Evolutionary conservation across 2,329 filamentous ascomycete species (phyloP).

Genomic region (Mollisiaceae sp.): DNA sequence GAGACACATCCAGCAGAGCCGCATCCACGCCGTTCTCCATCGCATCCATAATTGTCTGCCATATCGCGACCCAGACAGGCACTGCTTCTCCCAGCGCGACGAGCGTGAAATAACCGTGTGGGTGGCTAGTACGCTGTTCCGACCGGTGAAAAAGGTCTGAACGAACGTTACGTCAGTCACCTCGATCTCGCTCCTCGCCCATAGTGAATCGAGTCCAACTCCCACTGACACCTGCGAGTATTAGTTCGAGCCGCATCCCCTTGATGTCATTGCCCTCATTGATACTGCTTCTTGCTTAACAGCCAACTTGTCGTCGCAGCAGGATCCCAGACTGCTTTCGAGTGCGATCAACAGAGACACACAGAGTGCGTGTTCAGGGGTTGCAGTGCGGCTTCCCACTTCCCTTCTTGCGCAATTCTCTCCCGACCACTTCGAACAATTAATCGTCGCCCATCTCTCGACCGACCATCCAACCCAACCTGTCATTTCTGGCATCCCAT

Average conservation of each 20-base stretch:
- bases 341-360: neutral
- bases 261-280: slow-evolving; percentile 5
- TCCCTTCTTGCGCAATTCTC: slow-evolving; percentile 15
- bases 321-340: neutral
- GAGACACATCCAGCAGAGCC: neutral
- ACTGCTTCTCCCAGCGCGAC: too few species aligned
- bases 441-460: neutral
- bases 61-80: too few species aligned
- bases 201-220: neutral
- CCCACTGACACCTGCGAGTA: neutral
- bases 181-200: neutral
- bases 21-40: neutral
- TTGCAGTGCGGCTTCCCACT: slow-evolving; percentile 16
- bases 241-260: slow-evolving; percentile 2
- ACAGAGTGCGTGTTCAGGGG: slow-evolving; percentile 14
- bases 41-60: too few species aligned
- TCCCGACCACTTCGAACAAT: neutral
- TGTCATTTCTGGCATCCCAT: slow-evolving; percentile 11
- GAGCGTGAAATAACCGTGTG: too few species aligned
- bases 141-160: too few species aligned
- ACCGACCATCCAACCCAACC: slow-evolving; percentile 1
- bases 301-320: neutral
- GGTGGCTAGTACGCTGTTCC: neutral
- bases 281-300: neutral
- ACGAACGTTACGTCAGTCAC: too few species aligned